These are phyloP conservation scores for Lactarius hengduanensis DNA, from an alignment of 768 basidiomycete species.

Conservation along the genomic window DNA sequence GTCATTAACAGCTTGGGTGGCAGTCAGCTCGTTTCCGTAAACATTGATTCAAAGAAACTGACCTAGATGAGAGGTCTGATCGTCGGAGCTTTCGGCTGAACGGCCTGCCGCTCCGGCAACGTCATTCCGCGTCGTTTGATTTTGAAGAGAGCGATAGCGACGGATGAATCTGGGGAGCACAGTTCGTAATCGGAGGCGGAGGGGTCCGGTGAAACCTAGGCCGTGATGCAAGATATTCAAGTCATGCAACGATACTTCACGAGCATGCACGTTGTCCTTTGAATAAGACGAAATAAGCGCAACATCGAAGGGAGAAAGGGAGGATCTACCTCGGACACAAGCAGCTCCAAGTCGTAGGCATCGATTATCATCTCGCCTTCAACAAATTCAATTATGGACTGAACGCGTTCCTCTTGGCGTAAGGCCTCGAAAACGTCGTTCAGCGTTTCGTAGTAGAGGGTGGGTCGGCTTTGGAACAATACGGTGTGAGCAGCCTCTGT, in stretches of 20 bases:
- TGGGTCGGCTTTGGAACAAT: slow-evolving; percentile 61
- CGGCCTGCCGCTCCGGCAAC: slow-evolving; percentile 1
- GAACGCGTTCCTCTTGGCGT: slow-evolving; percentile 57
- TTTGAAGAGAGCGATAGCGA: slow-evolving; percentile 27
- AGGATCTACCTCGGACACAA: slow-evolving; percentile 57
- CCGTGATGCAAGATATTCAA: slow-evolving; percentile 29
- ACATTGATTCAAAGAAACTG: not conserved
- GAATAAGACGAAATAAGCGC: slow-evolving; percentile 3
- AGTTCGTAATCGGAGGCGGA: slow-evolving; percentile 27
- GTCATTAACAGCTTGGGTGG: slow-evolving; percentile 1
- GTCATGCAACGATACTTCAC: slow-evolving; percentile 31
- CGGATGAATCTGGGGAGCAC: slow-evolving; percentile 26
- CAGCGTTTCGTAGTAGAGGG: slow-evolving; percentile 75
- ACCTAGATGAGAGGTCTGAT: slow-evolving; percentile 6
- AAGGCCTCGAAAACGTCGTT: slow-evolving; percentile 68
- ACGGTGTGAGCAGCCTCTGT: slow-evolving; percentile 37
- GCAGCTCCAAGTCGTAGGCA: slow-evolving; percentile 65
- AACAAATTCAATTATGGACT: slow-evolving; percentile 44
- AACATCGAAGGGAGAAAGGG: not conserved
- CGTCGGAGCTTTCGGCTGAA: not conserved
- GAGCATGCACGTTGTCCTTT: slow-evolving; percentile 31
- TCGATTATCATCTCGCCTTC: slow-evolving; percentile 68
- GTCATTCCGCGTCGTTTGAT: slow-evolving; percentile 17
- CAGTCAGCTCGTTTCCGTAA: slow-evolving; percentile 5
- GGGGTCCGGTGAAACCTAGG: slow-evolving; percentile 27